Conservation (phyloP, 148 eudicot genomes). For the Rhododendron williamsianum region DNA sequence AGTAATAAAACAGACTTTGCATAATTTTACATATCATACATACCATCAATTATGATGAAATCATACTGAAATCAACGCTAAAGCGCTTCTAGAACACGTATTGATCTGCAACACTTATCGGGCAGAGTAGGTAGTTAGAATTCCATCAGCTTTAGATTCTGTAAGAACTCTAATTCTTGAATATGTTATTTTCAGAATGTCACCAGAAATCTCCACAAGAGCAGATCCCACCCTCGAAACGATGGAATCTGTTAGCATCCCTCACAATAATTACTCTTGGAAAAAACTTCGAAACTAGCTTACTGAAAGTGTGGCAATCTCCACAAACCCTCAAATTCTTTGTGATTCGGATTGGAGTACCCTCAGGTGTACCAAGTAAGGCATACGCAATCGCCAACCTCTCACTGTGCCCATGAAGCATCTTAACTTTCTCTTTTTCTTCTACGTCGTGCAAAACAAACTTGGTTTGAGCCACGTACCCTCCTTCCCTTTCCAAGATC, state of each 20-base stretch:
- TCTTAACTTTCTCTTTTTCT: conserved; percentile 61
- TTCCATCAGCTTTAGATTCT: not conserved
- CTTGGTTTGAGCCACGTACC: conserved; percentile 56
- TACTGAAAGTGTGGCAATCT: conserved; percentile 72
- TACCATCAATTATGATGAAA: not conserved
- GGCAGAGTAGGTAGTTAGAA: not conserved
- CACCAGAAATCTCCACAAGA: conserved; percentile 93
- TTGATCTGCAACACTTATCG: not conserved
- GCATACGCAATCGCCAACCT: conserved; percentile 84
- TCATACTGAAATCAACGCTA: not conserved
- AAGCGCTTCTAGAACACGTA: not conserved
- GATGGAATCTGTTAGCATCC: conserved; percentile 91
- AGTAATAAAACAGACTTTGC: not conserved
- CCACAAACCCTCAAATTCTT: conserved; percentile 88
- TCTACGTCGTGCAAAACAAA: conserved; percentile 68
- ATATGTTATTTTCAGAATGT: conserved; percentile 9
- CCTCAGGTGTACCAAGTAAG: conserved; percentile 39
- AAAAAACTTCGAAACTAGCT: conserved; percentile 55
- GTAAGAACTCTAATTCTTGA: not conserved
- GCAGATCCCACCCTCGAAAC: conserved; percentile 60
- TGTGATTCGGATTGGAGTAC: conserved; percentile 59
- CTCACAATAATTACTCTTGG: conserved; percentile 59
- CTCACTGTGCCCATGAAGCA: conserved; percentile 73
- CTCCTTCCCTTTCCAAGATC: conserved; percentile 52
- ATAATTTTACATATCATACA: not conserved